Evolutionary conservation across 805 yeast species (phyloP).

Genomic region (Kuraishia molischiana): DNA sequence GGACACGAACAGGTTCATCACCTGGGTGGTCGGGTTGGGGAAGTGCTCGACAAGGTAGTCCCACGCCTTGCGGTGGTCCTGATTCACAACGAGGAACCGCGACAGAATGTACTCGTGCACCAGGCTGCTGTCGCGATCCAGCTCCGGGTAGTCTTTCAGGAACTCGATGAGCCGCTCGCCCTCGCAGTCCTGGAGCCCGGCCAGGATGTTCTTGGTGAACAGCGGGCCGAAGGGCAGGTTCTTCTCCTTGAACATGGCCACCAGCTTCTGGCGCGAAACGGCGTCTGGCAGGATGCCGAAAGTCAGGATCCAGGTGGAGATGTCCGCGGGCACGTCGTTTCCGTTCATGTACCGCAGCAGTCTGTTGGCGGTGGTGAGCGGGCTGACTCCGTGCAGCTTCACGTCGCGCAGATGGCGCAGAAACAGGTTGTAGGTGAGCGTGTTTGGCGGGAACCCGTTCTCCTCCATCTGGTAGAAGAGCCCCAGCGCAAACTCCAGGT

Average conservation of each 20-base stretch:
- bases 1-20: not conserved
- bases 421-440: slow-evolving; percentile 28
- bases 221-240: not conserved
- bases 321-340: slow-evolving; percentile 18
- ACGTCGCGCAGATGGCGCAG: slow-evolving; percentile 14
- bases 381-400: slow-evolving; percentile 10
- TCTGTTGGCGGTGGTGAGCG: slow-evolving; percentile 11
- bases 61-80: not conserved
- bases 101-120: not conserved
- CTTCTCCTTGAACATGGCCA: slow-evolving; percentile 19
- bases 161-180: not conserved
- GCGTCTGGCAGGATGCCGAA: slow-evolving; percentile 22
- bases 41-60: not conserved
- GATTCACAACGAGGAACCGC: not conserved
- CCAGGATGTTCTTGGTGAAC: not conserved
- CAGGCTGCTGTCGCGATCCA: not conserved
- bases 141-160: not conserved
- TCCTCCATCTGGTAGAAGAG: slow-evolving; percentile 28
- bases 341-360: slow-evolving; percentile 22
- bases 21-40: not conserved
- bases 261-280: slow-evolving; percentile 18
- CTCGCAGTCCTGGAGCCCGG: not conserved
- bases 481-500: slow-evolving; percentile 29
- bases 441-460: slow-evolving; percentile 21
- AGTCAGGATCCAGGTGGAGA: slow-evolving; percentile 26